Evolutionary conservation across 1,284 basidiomycete genomes (phyloP), one percentile per base, ranked within the genome.

Genomic region (Tetrapyrgos nigripes): DNA sequence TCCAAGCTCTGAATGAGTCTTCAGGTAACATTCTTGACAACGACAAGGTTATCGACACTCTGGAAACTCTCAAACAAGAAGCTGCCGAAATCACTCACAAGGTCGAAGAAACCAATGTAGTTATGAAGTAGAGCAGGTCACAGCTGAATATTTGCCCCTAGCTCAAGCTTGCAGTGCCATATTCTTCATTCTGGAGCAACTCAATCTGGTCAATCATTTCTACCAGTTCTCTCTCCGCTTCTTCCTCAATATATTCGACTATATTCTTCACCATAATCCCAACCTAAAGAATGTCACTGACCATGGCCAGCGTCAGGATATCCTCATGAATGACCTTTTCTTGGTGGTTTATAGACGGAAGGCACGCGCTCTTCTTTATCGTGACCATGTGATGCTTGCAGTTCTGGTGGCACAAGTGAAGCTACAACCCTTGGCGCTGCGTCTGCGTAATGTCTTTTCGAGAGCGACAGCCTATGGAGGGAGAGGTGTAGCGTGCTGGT

Each of bases 191-290:
- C 82, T 99, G 62, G 96, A 98, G 70, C 96, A 98, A 70, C 84
- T 99, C 51, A 91, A 95, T 68, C 83, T 92, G 53, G 87, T 98
- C 77, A 95, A 97, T 70, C 97, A 98, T 77, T 99, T 99, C 80
- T 99, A 99, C 73, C 95, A 98, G 73, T 99, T 99, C 82, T 98
- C 97, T 1, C 84, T 99, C 53, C 89, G 86, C 44, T 98, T 97
- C 83, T 99, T 99, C 90, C 86, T 98, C 61, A 96, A 98, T 72
- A 97, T 99, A 67, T 99, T 99, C 76, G 94, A 98, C 78, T 94
- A 92, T 66, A 88, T 98, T 57, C 84, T 99, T 8, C 90, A 92
- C 63, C 89, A 93, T 67, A 98, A 98, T 72, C 94, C 96, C 8
- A 92, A 95, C 72, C 83, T 98, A 61, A 86, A 86, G 70, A 86